These are phyloP conservation scores for Purshia tridentata DNA, from an alignment of 306 rosid genomes.

Conservation along the genomic window DNA sequence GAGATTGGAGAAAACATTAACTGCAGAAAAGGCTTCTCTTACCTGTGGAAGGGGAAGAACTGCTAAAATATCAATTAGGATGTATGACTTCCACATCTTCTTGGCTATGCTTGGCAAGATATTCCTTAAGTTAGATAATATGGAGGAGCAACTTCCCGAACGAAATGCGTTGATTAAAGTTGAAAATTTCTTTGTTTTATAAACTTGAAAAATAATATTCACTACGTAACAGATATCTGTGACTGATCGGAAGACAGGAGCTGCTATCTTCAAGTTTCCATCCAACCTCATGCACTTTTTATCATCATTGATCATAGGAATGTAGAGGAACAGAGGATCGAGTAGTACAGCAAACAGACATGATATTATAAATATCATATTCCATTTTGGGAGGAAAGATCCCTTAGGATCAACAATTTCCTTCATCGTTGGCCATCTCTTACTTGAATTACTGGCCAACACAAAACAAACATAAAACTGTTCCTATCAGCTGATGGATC, in stretches of 20 bases:
- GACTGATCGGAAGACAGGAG: slow-evolving; percentile 19
- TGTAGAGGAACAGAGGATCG: slow-evolving; percentile 40
- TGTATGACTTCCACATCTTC: background rate
- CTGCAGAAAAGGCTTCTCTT: background rate
- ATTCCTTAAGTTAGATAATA: background rate
- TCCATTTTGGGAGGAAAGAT: background rate
- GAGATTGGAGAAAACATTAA: too few species aligned
- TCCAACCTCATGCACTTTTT: slow-evolving; percentile 28
- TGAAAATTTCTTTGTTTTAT: background rate
- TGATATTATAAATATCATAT: slow-evolving; percentile 24
- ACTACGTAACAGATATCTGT: slow-evolving; percentile 28
- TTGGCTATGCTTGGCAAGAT: background rate
- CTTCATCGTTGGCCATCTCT: background rate
- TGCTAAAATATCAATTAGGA: slow-evolving; percentile 31
- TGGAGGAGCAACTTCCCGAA: background rate
- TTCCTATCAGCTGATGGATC: too few species aligned
- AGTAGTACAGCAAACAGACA: slow-evolving; percentile 26
- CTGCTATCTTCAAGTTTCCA: slow-evolving; percentile 17
- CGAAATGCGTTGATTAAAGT: background rate
- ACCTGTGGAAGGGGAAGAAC: slow-evolving; percentile 37
- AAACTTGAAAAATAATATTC: slow-evolving; percentile 16
- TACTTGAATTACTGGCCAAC: background rate
- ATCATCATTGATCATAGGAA: slow-evolving; percentile 23
- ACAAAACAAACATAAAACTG: too few species aligned
- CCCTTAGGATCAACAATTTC: background rate